A percentile compares a stretch with the other conserved stretches of the same genome.
Evolutionary conservation across 2,329 filamentous ascomycete genomes (phyloP).

Genomic region (Paecilomyces formosus): DNA sequence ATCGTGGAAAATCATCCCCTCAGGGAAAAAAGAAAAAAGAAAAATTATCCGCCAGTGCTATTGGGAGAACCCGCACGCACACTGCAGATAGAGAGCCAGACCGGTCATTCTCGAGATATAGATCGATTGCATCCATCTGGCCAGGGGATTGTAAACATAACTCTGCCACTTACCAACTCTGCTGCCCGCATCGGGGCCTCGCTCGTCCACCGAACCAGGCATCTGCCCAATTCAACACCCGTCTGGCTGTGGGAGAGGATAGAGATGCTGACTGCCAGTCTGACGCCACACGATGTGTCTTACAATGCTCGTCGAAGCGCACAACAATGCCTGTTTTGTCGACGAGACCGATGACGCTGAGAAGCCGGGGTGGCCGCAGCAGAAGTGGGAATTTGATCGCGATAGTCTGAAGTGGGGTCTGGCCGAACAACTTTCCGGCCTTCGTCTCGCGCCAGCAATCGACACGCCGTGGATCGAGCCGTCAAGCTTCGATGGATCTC

Average conservation of each 20-base stretch:
- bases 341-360: neutral
- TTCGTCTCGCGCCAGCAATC: neutral
- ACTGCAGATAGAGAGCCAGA: neutral
- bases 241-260: neutral
- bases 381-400: neutral
- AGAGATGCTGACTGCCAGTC: neutral
- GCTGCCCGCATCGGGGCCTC: neutral
- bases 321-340: neutral
- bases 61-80: neutral
- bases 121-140: neutral
- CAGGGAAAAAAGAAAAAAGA: neutral
- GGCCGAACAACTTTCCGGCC: neutral
- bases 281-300: neutral
- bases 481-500: neutral
- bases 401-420: neutral
- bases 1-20: neutral
- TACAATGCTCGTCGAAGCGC: neutral
- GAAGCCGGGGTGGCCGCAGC: neutral
- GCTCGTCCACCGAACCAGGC: neutral
- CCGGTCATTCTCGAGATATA: neutral
- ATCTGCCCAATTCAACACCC: neutral
- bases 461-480: neutral
- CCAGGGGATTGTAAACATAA: neutral
- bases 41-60: neutral
- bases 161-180: neutral